Percentiles rank a stretch among this genome's conserved stretches.
These are phyloP conservation scores for Neonothopanus nambi DNA, from an alignment of 1,284 basidiomycete species.

Conservation along the genomic window DNA sequence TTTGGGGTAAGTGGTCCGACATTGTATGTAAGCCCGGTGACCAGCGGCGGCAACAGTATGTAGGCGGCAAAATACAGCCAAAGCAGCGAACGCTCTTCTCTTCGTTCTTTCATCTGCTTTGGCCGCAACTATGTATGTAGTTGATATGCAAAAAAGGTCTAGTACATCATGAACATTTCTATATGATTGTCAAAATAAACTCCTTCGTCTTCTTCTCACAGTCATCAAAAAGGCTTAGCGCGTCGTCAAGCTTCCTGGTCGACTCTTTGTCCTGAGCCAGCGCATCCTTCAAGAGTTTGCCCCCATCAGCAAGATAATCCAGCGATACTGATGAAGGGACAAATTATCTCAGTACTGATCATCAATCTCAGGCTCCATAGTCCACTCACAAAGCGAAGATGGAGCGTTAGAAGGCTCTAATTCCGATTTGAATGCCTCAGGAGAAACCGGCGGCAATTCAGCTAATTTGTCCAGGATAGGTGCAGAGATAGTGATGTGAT, in stretches of 20 bases:
- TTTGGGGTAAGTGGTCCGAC: no score
- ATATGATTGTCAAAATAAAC: slow-evolving; percentile 16
- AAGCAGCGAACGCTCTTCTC: no score
- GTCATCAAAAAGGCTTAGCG: slow-evolving; percentile 43
- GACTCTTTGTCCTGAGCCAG: slow-evolving; percentile 38
- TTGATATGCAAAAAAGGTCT: no score
- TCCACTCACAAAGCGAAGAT: neutral
- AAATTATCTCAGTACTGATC: no score
- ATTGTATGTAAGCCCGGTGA: no score
- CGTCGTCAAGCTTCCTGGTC: slow-evolving; percentile 43
- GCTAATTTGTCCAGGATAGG: slow-evolving; percentile 44
- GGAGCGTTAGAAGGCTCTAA: neutral
- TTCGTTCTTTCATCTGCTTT: no score
- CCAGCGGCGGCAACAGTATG: no score
- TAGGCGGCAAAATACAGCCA: no score
- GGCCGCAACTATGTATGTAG: no score
- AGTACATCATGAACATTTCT: no score
- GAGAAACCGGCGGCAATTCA: slow-evolving; percentile 24
- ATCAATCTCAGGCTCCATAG: neutral
- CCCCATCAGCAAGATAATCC: slow-evolving; percentile 39
- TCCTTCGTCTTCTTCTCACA: slow-evolving; percentile 42
- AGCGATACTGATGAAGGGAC: slow-evolving; percentile 16
- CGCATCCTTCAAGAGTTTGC: slow-evolving; percentile 33
- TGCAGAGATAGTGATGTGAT: slow-evolving; percentile 49
- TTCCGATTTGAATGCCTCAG: slow-evolving; percentile 14